Evolutionary conservation across 805 yeast species (phyloP).

Genomic region (Ogataea nitratoaversa): DNA sequence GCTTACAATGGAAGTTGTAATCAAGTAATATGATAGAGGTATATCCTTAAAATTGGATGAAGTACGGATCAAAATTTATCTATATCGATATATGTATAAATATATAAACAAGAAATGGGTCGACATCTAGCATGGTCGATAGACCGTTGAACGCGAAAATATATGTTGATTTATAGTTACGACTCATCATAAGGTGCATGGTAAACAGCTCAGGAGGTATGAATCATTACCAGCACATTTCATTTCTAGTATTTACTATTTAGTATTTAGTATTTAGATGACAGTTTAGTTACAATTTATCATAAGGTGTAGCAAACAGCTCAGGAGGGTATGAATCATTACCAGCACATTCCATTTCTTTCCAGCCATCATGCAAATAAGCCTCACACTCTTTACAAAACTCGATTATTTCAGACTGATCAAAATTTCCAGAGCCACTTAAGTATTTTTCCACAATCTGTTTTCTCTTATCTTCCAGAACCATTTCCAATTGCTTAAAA

Average conservation of each 20-base stretch:
- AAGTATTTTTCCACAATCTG: constrained; percentile 14
- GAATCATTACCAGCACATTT: constrained; percentile 29
- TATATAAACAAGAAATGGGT: no score
- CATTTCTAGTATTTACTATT: no score
- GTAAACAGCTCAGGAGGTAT: constrained; percentile 26
- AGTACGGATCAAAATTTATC: no score
- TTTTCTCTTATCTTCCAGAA: constrained; percentile 19
- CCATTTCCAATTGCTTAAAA: constrained; percentile 27
- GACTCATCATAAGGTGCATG: constrained; percentile 22
- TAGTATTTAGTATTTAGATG: no score
- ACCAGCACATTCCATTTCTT: constrained; percentile 32
- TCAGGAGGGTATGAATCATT: constrained; percentile 29
- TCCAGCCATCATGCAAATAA: constrained; percentile 27
- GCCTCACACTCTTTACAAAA: constrained; percentile 27
- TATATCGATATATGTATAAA: no score
- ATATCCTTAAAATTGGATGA: no score
- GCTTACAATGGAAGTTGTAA: no score
- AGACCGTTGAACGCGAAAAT: no score
- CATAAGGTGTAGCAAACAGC: constrained; percentile 24
- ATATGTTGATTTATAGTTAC: no score
- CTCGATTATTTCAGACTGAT: constrained; percentile 26
- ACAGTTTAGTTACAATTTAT: constrained; percentile 9
- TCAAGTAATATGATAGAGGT: no score
- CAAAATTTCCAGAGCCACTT: constrained; percentile 24
- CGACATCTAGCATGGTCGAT: no score